A percentile compares a stretch with the other conserved stretches of the same genome.
These are phyloP conservation scores for Xerophyta viscosa DNA, from an alignment of 106 monocot genomes.

Conservation along the genomic window DNA sequence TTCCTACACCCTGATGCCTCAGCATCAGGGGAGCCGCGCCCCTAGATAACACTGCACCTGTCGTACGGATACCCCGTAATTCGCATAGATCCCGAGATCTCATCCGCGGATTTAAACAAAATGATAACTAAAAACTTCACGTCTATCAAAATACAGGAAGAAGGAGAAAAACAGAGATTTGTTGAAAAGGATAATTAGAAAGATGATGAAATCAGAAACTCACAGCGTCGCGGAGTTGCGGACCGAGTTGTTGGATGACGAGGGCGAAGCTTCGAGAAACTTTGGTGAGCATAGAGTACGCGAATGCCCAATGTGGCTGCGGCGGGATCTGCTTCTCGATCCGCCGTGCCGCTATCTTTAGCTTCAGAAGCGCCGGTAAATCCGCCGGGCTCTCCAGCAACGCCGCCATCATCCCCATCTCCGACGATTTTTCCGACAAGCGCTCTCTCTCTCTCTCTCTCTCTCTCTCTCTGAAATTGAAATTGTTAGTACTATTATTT, in stretches of 20 bases:
- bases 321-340: slow-evolving; percentile 67
- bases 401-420: slow-evolving; percentile 36
- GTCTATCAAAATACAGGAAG: too few species aligned
- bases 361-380: slow-evolving; percentile 50
- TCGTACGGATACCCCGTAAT: too few species aligned
- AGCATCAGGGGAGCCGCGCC: too few species aligned
- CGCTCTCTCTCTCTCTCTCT: too few species aligned
- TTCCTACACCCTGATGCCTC: too few species aligned
- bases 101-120: too few species aligned
- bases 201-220: neutral
- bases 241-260: slow-evolving; percentile 81
- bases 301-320: slow-evolving; percentile 82
- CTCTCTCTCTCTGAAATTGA: too few species aligned
- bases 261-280: slow-evolving; percentile 93
- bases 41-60: too few species aligned
- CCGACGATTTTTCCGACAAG: too few species aligned
- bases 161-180: neutral
- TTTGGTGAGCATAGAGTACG: slow-evolving; percentile 74
- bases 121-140: too few species aligned
- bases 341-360: slow-evolving; percentile 54
- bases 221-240: slow-evolving; percentile 87
- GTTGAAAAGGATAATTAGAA: neutral
- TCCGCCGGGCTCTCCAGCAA: slow-evolving; percentile 62
- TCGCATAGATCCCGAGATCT: too few species aligned
- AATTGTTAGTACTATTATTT: too few species aligned